Evolutionary conservation across 257 asterid species (phyloP).

Genomic region (Solanum virginianum): DNA sequence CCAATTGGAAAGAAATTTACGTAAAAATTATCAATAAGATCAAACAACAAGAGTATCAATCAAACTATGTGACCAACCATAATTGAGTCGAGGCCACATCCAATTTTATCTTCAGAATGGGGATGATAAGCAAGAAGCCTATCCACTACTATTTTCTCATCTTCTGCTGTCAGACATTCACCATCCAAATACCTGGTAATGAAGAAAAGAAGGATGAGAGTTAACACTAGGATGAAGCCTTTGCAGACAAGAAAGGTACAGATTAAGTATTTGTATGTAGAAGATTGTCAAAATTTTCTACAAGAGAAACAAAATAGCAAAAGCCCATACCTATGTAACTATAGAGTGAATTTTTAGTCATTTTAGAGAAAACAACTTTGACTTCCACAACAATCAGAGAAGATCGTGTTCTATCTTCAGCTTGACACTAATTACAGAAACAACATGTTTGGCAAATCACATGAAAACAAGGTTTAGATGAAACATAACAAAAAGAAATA

Average conservation of each 20-base stretch:
- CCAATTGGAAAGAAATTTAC: neutral
- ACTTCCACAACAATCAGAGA: neutral
- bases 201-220: neutral
- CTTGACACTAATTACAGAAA: neutral
- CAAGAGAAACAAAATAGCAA: neutral
- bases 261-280: neutral
- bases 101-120: conserved; percentile 72
- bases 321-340: neutral
- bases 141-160: conserved; percentile 53
- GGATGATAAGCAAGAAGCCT: conserved; percentile 91
- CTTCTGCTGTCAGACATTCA: conserved; percentile 62
- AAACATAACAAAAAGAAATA: neutral
- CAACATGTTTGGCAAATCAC: neutral
- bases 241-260: neutral
- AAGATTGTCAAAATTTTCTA: neutral
- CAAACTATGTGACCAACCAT: conserved; percentile 50
- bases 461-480: neutral
- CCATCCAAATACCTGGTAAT: conserved; percentile 75
- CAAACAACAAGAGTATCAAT: neutral
- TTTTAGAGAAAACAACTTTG: neutral
- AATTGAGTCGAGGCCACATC: conserved; percentile 86
- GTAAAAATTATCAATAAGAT: neutral
- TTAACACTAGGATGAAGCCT: neutral
- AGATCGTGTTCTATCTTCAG: neutral
- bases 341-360: neutral